These are phyloP conservation scores for Fulvia fulva DNA, from an alignment of 2,329 filamentous ascomycete genomes.

Conservation along the genomic window DNA sequence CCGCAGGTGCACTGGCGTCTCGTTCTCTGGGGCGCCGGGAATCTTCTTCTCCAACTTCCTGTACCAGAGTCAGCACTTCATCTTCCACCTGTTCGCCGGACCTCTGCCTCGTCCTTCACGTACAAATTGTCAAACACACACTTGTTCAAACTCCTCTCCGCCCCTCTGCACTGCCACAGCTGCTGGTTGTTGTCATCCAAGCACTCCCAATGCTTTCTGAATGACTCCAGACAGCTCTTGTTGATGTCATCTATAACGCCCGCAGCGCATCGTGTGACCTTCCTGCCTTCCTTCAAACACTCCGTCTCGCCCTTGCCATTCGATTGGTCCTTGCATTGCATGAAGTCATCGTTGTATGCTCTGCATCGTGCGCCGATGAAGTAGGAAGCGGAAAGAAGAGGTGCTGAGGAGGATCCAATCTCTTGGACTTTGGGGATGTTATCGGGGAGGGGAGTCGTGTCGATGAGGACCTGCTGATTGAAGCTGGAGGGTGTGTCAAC, in stretches of 20 bases:
- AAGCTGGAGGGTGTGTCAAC: slow-evolving; percentile 61
- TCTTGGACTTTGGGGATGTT: slow-evolving; percentile 90
- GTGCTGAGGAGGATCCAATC: slow-evolving; percentile 87
- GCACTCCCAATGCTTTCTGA: slow-evolving; percentile 91
- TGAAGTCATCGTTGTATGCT: slow-evolving; percentile 97
- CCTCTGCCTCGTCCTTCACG: slow-evolving; percentile 34
- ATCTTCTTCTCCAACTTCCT: slow-evolving; percentile 52
- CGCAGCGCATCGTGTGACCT: slow-evolving; percentile 92
- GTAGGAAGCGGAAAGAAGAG: slow-evolving; percentile 85
- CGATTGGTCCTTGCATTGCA: slow-evolving; percentile 98
- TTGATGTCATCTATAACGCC: slow-evolving; percentile 98
- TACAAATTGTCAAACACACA: slow-evolving; percentile 97
- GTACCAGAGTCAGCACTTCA: slow-evolving; percentile 1
- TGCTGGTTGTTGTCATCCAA: slow-evolving; percentile 98
- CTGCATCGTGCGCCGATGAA: slow-evolving; percentile 96
- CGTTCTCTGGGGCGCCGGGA: slow-evolving; percentile 47
- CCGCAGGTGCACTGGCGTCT: slow-evolving; percentile 47
- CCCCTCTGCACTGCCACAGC: slow-evolving; percentile 87
- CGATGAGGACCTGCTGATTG: slow-evolving; percentile 88
- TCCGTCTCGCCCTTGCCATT: slow-evolving; percentile 87
- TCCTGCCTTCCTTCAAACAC: slow-evolving; percentile 92
- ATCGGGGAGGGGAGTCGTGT: slow-evolving; percentile 91
- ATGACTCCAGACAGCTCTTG: slow-evolving; percentile 85
- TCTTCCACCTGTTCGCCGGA: not conserved
- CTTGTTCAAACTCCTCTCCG: slow-evolving; percentile 86